Percentiles rank a stretch among this genome's conserved stretches.
phyloP scores from a whole-genome alignment of 108 stramenopile genomes.

The Cyclotella choctawhatcheeana region DNA sequence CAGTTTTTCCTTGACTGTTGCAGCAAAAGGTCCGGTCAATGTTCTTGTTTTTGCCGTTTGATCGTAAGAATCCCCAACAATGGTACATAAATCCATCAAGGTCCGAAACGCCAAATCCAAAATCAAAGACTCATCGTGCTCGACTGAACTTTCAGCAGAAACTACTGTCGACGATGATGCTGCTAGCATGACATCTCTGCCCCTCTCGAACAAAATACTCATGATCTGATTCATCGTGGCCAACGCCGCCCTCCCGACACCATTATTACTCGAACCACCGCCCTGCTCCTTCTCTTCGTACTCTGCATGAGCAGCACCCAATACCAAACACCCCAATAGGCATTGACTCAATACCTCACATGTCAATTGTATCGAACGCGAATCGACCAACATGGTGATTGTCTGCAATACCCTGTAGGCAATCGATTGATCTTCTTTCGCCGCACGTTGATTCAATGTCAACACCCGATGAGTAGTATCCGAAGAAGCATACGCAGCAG shows the following conservation, averaged over 20 bases:
- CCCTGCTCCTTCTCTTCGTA: constrained; percentile 1
- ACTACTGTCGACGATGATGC: background rate
- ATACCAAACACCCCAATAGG: constrained; percentile 47
- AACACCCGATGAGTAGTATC: background rate
- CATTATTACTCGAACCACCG: constrained; percentile 7
- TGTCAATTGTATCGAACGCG: constrained; percentile 39
- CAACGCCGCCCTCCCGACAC: constrained; percentile 44
- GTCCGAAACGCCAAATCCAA: constrained; percentile 30
- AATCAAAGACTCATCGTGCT: constrained; percentile 14
- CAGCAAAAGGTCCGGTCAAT: constrained; percentile 38
- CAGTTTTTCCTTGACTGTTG: constrained; percentile 33
- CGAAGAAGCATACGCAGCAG: too few relatives aligned
- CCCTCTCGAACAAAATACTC: constrained; percentile 46
- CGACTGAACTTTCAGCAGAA: background rate
- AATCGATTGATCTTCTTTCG: constrained; percentile 55
- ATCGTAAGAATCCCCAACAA: constrained; percentile 21
- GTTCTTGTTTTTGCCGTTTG: constrained; percentile 1
- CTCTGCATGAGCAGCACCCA: constrained; percentile 36
- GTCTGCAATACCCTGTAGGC: constrained; percentile 52
- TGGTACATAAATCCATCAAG: constrained; percentile 45
- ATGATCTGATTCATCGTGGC: constrained; percentile 55
- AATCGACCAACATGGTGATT: constrained; percentile 54
- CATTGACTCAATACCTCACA: constrained; percentile 46
- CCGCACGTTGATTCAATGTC: constrained; percentile 21
- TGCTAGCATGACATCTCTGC: constrained; percentile 40